A percentile compares a stretch with the other conserved stretches of the same genome.
Conservation (phyloP, 305 asterid species). For the Plantago lanceolata region DNA sequence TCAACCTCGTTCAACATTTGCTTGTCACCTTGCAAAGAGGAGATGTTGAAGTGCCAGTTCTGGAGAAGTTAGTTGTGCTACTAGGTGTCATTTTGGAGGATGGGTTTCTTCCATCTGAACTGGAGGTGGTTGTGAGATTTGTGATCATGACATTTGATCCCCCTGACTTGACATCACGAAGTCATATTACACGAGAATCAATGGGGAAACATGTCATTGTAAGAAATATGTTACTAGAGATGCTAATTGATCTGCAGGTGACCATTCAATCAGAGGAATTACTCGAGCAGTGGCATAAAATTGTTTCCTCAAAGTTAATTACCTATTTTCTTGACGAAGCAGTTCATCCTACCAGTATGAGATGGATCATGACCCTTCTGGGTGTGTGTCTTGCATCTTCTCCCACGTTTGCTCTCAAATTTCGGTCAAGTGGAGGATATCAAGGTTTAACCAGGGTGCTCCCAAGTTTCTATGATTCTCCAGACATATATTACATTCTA, state of each 20-base stretch:
- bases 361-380: constrained; percentile 99
- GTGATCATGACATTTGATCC: constrained; percentile 99
- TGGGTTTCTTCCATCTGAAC: constrained; percentile 92
- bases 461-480: constrained; percentile 95
- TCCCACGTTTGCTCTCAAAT: constrained; percentile 87
- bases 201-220: constrained; percentile 99
- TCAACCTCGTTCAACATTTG: constrained; percentile 95
- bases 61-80: constrained; percentile 86
- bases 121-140: constrained; percentile 96
- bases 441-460: constrained; percentile 94
- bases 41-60: constrained; percentile 95
- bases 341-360: constrained; percentile 99
- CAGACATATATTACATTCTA: constrained; percentile 91
- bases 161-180: constrained; percentile 65
- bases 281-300: constrained; percentile 99
- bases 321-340: constrained; percentile 97
- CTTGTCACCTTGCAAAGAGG: constrained; percentile 98
- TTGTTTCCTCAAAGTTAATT: constrained; percentile 85
- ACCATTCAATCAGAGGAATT: constrained; percentile 91
- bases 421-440: constrained; percentile 97
- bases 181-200: constrained; percentile 68
- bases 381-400: constrained; percentile 98
- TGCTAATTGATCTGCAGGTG: constrained; percentile 96
- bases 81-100: constrained; percentile 96
- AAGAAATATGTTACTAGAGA: constrained; percentile 98